These are phyloP conservation scores for Aciculoconidium aculeatum DNA, from an alignment of 805 yeast species.

Conservation along the genomic window DNA sequence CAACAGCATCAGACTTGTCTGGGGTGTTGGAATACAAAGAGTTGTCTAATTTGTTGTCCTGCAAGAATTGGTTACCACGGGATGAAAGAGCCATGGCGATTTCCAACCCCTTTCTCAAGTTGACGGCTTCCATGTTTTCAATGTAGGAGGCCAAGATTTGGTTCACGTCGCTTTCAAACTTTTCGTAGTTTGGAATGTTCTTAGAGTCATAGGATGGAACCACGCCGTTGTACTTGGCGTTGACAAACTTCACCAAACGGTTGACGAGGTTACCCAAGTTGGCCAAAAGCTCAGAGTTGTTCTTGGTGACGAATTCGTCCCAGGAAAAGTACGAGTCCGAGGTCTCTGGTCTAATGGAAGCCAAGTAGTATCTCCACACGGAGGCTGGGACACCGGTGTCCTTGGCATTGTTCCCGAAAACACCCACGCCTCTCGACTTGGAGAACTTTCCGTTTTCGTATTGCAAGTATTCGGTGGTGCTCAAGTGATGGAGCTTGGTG, in stretches of 20 bases:
- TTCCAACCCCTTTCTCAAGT: slow-evolving; percentile 85
- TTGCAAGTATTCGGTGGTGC: slow-evolving; percentile 94
- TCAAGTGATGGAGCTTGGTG: slow-evolving; percentile 87
- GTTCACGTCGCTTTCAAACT: slow-evolving; percentile 53
- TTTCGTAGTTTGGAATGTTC: slow-evolving; percentile 41
- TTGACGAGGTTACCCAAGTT: slow-evolving; percentile 96
- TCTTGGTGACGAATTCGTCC: slow-evolving; percentile 91
- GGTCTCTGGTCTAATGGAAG: slow-evolving; percentile 89
- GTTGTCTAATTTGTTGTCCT: slow-evolving; percentile 93
- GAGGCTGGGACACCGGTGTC: slow-evolving; percentile 87
- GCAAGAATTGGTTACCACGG: slow-evolving; percentile 92
- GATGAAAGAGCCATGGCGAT: slow-evolving; percentile 86
- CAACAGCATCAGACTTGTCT: slow-evolving; percentile 82
- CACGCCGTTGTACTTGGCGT: slow-evolving; percentile 87
- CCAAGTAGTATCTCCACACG: slow-evolving; percentile 96
- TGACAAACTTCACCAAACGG: slow-evolving; percentile 84
- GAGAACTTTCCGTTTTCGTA: slow-evolving; percentile 98
- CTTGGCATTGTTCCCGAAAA: slow-evolving; percentile 95
- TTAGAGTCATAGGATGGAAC: slow-evolving; percentile 60
- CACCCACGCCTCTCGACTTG: slow-evolving; percentile 96
- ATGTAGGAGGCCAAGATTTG: slow-evolving; percentile 55
- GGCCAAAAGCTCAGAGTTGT: slow-evolving; percentile 89
- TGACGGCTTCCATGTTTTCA: slow-evolving; percentile 69
- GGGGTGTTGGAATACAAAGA: slow-evolving; percentile 70
- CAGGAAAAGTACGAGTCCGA: slow-evolving; percentile 97